Evolutionary conservation across 140 eudicot genomes (phyloP).

Genomic region (Flaveria floridana): DNA sequence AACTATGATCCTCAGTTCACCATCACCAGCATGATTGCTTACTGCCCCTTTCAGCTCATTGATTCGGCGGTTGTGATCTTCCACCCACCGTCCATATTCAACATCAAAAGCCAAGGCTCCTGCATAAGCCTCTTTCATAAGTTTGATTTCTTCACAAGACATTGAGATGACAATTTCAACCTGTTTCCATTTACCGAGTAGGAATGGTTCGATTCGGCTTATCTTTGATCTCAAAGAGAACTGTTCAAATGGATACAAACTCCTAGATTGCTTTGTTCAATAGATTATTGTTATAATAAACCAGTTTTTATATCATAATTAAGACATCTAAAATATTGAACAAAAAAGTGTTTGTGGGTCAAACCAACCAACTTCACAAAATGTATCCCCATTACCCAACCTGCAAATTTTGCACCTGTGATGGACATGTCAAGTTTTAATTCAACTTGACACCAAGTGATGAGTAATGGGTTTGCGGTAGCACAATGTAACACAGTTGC

Average conservation of each 20-base stretch:
- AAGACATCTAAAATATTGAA: too few relatives aligned
- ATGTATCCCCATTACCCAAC: too few relatives aligned
- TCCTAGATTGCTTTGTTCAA: background rate
- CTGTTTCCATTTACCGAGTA: background rate
- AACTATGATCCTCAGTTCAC: slow-evolving; percentile 53
- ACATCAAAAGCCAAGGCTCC: slow-evolving; percentile 62
- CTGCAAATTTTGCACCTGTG: too few relatives aligned
- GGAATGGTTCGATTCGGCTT: background rate
- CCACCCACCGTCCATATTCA: slow-evolving; percentile 61
- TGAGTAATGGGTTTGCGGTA: too few relatives aligned
- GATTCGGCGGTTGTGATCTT: slow-evolving; percentile 49
- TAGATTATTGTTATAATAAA: background rate
- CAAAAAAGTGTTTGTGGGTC: too few relatives aligned
- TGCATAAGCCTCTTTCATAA: slow-evolving; percentile 26
- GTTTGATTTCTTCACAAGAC: slow-evolving; percentile 5
- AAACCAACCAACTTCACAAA: too few relatives aligned
- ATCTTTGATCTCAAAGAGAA: background rate
- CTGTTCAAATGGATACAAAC: background rate
- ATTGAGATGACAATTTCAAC: background rate
- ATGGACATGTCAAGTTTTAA: too few relatives aligned
- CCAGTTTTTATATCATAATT: too few relatives aligned
- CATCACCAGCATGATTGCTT: slow-evolving; percentile 54
- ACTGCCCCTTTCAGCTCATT: slow-evolving; percentile 55
- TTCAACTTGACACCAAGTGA: too few relatives aligned
- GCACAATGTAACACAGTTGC: too few relatives aligned